phyloP scores from a whole-genome alignment of 2,329 filamentous ascomycete genomes.

The Didymellaceae sp. region DNA sequence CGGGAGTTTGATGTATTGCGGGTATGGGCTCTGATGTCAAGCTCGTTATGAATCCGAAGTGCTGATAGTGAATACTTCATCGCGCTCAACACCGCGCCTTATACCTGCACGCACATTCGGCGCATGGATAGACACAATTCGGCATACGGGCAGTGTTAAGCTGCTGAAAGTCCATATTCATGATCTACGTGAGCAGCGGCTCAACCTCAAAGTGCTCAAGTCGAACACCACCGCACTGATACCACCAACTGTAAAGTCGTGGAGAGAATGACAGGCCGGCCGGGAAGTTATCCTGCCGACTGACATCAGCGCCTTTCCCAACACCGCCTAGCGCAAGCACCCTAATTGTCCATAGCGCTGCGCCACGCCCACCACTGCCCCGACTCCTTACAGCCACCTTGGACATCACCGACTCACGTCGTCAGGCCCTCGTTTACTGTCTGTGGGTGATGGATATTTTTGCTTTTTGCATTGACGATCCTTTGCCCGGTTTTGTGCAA shows the following conservation, averaged over 20 bases:
- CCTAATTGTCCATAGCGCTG: not conserved
- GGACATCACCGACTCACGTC: not conserved
- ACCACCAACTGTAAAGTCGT: not conserved
- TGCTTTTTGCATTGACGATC: not conserved
- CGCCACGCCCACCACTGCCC: not conserved
- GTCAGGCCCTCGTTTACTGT: not conserved
- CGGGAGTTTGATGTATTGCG: not conserved
- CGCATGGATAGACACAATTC: not conserved
- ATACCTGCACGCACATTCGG: slow-evolving; percentile 1
- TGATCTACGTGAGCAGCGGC: not conserved
- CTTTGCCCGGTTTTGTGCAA: slow-evolving; percentile 6
- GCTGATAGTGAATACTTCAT: not conserved
- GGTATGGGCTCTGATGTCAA: no score
- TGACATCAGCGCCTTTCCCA: not conserved
- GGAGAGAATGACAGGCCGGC: not conserved
- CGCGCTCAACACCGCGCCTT: not conserved
- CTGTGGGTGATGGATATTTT: not conserved
- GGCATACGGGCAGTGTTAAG: not conserved
- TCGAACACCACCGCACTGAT: no score
- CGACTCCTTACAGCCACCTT: not conserved
- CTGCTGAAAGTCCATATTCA: not conserved
- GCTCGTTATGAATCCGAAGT: no score
- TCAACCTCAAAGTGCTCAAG: not conserved
- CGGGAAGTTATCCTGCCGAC: slow-evolving; percentile 6
- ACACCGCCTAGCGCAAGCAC: not conserved